Evolutionary conservation across 208 protist species (phyloP).

Genomic region (Kentomonas sorsogonicus): DNA sequence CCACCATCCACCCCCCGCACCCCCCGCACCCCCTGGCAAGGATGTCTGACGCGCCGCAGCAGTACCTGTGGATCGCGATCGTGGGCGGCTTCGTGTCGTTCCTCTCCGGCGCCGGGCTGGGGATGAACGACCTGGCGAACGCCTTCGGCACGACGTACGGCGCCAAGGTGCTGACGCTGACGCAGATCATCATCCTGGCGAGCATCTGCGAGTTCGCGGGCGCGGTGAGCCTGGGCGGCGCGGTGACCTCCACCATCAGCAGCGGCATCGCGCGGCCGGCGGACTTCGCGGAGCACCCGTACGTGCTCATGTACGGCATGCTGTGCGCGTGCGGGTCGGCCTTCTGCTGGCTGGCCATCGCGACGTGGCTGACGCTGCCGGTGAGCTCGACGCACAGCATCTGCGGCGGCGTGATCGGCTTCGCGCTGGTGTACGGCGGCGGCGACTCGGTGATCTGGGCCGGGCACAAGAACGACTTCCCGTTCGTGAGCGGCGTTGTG

Average conservation of each 20-base stretch:
- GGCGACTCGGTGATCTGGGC: conserved; percentile 32
- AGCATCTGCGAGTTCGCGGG: conserved; percentile 61
- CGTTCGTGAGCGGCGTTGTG: conserved; percentile 43
- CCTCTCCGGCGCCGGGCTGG: conserved; percentile 47
- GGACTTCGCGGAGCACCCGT: conserved; percentile 28
- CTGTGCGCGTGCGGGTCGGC: conserved; percentile 34
- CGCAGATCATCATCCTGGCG: conserved; percentile 52
- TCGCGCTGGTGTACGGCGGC: conserved; percentile 58
- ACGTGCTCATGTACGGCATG: conserved; percentile 62
- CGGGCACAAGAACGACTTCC: conserved; percentile 28
- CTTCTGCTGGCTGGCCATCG: conserved; percentile 42
- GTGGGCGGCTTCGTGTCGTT: conserved; percentile 50
- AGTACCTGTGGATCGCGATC: conserved; percentile 19
- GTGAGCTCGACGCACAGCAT: conserved; percentile 70
- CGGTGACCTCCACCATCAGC: conserved; percentile 49
- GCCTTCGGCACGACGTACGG: conserved; percentile 71
- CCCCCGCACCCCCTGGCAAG: no score
- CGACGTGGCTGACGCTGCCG: conserved; percentile 38
- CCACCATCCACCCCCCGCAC: no score
- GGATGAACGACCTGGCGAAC: conserved; percentile 81
- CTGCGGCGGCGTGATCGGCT: conserved; percentile 53
- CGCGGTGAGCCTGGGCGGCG: conserved; percentile 34
- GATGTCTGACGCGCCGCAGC: no score
- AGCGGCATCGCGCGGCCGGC: conserved; percentile 33
- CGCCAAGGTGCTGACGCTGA: conserved; percentile 44